Evolutionary conservation across 139 green algal genomes (phyloP).

Genomic region (Picochlorum costavermella): DNA sequence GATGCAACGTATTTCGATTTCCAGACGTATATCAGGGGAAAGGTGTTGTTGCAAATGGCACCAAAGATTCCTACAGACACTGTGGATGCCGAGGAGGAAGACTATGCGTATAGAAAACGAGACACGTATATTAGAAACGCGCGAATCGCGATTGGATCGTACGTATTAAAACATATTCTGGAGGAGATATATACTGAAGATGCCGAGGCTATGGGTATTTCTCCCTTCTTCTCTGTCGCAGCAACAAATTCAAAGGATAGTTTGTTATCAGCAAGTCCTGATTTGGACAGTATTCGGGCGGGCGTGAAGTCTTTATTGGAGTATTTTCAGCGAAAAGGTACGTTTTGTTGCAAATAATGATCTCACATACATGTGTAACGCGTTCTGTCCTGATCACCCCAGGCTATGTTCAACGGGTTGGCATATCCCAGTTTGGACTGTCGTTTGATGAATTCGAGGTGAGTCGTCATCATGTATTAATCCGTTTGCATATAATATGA

Average conservation of each 20-base stretch:
- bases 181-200: slow-evolving; percentile 6
- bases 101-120: not conserved
- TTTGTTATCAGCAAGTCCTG: slow-evolving; percentile 13
- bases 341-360: not conserved
- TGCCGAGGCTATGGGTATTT: not conserved
- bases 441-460: slow-evolving; percentile 27
- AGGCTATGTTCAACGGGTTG: slow-evolving; percentile 7
- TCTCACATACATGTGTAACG: not conserved
- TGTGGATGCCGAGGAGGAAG: not conserved
- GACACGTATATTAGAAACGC: slow-evolving; percentile 4
- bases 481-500: not conserved
- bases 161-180: slow-evolving; percentile 7
- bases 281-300: slow-evolving; percentile 11
- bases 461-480: not conserved
- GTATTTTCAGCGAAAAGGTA: slow-evolving; percentile 18
- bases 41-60: not conserved
- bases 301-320: slow-evolving; percentile 12
- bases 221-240: not conserved
- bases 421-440: slow-evolving; percentile 17
- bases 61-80: not conserved
- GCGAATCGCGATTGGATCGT: slow-evolving; percentile 3
- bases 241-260: not conserved
- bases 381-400: not conserved
- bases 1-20: slow-evolving; percentile 3
- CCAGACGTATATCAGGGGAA: not conserved